Evolutionary conservation across 2,329 filamentous ascomycete genomes (phyloP).

Genomic region (Ophiostoma sp.): DNA sequence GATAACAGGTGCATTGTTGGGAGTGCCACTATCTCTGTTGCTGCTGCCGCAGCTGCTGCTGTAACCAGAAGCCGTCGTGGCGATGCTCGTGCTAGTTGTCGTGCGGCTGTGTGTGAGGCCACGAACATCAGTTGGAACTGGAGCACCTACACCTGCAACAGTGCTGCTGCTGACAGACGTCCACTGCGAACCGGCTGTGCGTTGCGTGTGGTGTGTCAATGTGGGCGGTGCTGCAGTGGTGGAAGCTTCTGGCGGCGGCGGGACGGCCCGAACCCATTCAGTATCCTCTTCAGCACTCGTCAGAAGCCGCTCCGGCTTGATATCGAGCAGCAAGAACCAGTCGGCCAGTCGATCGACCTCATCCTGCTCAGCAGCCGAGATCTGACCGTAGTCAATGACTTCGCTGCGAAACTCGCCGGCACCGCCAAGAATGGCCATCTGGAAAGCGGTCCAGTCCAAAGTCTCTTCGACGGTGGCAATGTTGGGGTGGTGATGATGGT

Average conservation of each 20-base stretch:
- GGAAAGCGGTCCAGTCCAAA: slow-evolving; percentile 65
- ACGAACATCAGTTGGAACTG: background rate
- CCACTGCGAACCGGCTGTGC: slow-evolving; percentile 4
- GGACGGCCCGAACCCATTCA: slow-evolving; percentile 3
- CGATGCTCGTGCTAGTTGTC: slow-evolving; percentile 6
- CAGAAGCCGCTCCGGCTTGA: slow-evolving; percentile 47
- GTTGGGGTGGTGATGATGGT: slow-evolving; percentile 4
- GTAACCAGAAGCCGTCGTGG: background rate
- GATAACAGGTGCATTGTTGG: background rate
- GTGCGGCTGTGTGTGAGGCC: slow-evolving; percentile 21
- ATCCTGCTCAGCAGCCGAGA: slow-evolving; percentile 42
- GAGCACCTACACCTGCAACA: background rate
- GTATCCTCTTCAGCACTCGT: slow-evolving; percentile 26
- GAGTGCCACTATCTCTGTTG: slow-evolving; percentile 14
- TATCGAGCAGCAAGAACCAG: slow-evolving; percentile 56
- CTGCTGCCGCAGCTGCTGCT: slow-evolving; percentile 19
- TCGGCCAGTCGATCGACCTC: slow-evolving; percentile 50
- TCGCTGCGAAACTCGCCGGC: slow-evolving; percentile 54
- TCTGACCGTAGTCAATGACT: slow-evolving; percentile 43
- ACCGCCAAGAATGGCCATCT: slow-evolving; percentile 63
- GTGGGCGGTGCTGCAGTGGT: background rate
- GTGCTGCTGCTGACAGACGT: slow-evolving; percentile 6
- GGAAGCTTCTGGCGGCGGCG: background rate
- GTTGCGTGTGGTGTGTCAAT: background rate
- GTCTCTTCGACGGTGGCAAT: slow-evolving; percentile 46